Evolutionary conservation across 2,329 filamentous ascomycete genomes (phyloP).

Genomic region (Fusarium papillatum): DNA sequence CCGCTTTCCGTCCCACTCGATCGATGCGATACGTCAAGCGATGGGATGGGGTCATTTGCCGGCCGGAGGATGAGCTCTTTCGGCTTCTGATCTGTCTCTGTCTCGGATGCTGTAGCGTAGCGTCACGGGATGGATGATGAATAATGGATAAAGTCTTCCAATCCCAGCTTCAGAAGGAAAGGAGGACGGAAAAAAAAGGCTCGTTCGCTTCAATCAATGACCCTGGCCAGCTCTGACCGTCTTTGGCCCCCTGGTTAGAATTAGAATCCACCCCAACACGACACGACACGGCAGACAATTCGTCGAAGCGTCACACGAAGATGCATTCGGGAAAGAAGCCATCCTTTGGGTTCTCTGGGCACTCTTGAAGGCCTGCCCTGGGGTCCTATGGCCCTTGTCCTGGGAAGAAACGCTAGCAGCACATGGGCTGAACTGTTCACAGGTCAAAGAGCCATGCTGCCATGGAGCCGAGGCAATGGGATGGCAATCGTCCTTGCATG

Average conservation of each 20-base stretch:
- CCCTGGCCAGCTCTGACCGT: constrained; percentile 17
- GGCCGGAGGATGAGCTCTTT: constrained; percentile 2
- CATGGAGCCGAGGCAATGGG: not conserved
- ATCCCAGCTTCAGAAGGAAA: constrained; percentile 9
- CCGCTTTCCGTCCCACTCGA: constrained; percentile 20
- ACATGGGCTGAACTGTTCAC: constrained; percentile 9
- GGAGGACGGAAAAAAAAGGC: not conserved
- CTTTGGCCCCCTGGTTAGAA: constrained; percentile 3
- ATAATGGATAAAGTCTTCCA: constrained; percentile 1
- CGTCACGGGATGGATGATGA: not conserved
- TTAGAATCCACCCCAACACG: not conserved
- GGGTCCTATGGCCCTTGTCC: not conserved
- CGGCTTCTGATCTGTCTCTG: not conserved
- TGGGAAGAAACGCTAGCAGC: constrained; percentile 6
- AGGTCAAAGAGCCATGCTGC: constrained; percentile 12
- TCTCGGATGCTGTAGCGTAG: not conserved
- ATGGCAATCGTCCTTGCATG: constrained; percentile 7
- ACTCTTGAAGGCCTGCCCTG: not conserved
- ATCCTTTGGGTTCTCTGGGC: not conserved
- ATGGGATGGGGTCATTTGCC: constrained; percentile 5
- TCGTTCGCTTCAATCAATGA: constrained; percentile 24
- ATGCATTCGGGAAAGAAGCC: not conserved
- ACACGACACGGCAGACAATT: not conserved
- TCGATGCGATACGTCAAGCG: constrained; percentile 9
- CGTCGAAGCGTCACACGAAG: not conserved